Percentiles rank a stretch among this genome's conserved stretches.
Conservation (phyloP, 78 protist species). For the Cavenderia fasciculata region DNA sequence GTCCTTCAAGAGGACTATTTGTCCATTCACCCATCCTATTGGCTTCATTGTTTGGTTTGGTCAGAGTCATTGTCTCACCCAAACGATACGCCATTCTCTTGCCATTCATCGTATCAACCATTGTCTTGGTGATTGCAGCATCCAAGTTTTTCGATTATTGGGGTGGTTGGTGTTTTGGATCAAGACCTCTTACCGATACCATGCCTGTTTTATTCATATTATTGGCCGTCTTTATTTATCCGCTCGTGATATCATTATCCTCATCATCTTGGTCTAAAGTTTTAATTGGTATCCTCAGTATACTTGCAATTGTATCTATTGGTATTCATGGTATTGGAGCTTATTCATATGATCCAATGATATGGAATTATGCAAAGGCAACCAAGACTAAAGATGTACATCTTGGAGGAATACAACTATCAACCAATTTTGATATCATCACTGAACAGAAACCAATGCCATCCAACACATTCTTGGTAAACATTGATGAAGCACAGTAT, state of each 20-base stretch:
- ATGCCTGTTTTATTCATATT: not conserved
- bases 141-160: constrained; percentile 19
- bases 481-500: not conserved
- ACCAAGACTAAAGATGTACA: not conserved
- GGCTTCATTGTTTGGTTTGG: not conserved
- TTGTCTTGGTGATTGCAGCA: not conserved
- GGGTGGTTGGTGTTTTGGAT: constrained; percentile 60
- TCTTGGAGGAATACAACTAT: not conserved
- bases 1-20: constrained; percentile 14
- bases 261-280: no score
- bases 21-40: constrained; percentile 11
- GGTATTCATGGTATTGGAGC: not conserved
- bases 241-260: not conserved
- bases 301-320: not conserved
- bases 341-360: constrained; percentile 33
- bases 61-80: not conserved
- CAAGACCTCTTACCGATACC: constrained; percentile 14
- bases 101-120: not conserved
- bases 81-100: not conserved
- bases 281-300: not conserved
- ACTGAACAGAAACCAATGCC: not conserved
- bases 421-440: not conserved
- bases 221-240: not conserved
- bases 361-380: constrained; percentile 22
- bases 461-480: not conserved